Conservation (phyloP, 2,329 filamentous ascomycete genomes). For the Colletotrichum australisinense region DNA sequence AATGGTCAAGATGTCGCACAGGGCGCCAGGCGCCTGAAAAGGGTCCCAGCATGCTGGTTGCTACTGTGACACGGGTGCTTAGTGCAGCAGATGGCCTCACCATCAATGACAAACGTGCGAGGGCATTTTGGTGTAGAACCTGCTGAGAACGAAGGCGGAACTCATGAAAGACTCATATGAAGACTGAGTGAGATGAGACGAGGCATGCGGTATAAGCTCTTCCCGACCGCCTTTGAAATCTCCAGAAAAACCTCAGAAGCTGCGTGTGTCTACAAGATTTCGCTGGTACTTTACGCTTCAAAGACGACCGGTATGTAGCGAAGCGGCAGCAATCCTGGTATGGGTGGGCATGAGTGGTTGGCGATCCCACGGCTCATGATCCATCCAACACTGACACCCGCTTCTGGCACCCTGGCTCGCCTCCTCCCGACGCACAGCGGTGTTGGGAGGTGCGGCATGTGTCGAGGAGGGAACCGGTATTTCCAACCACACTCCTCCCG, state of each 20-base stretch:
- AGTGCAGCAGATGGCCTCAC: not conserved
- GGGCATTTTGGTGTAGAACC: not conserved
- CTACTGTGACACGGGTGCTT: not conserved
- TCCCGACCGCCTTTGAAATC: not conserved
- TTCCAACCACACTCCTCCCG: constrained; percentile 20
- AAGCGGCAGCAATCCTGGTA: not conserved
- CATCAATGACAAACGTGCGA: not conserved
- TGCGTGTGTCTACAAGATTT: not conserved
- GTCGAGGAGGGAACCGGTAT: constrained; percentile 1
- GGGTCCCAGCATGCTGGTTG: not conserved
- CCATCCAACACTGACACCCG: not conserved
- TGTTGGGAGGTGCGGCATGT: constrained; percentile 15
- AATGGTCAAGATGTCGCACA: not conserved
- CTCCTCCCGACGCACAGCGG: constrained; percentile 9
- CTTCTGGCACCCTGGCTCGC: constrained; percentile 5
- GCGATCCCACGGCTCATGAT: constrained; percentile 4
- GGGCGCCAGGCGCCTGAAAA: constrained; percentile 4
- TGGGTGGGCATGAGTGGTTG: not conserved
- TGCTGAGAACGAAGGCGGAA: no score
- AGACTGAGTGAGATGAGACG: not conserved
- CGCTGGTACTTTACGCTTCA: not conserved
- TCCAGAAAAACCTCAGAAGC: not conserved
- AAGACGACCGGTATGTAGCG: not conserved
- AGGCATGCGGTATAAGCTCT: not conserved
- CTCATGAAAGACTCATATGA: not conserved